Evolutionary conservation across 2,329 filamentous ascomycete species (phyloP).

Genomic region (Penicillium rolfsii): DNA sequence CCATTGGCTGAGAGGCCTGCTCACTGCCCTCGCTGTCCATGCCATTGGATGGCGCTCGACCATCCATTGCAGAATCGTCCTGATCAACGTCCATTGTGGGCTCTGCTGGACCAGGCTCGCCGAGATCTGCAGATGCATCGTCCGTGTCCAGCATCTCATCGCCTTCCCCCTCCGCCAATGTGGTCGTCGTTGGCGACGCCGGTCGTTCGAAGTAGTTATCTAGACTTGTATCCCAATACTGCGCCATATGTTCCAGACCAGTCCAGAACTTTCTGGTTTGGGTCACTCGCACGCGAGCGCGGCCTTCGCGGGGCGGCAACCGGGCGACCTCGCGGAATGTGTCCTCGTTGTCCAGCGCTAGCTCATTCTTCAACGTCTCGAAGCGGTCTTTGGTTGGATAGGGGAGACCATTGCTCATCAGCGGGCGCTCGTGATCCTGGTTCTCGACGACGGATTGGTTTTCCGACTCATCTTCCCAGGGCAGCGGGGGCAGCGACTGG

Average conservation of each 20-base stretch:
- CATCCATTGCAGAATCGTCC: constrained; percentile 5
- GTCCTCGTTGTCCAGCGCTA: constrained; percentile 59
- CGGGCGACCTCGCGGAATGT: constrained; percentile 61
- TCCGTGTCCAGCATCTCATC: constrained; percentile 27
- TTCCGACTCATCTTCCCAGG: constrained; percentile 37
- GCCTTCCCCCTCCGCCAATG: constrained; percentile 23
- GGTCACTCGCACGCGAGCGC: constrained; percentile 54
- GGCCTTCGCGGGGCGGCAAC: constrained; percentile 49
- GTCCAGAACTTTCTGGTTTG: constrained; percentile 65
- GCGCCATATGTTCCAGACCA: constrained; percentile 60
- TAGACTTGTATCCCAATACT: constrained; percentile 64
- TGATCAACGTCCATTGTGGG: constrained; percentile 33
- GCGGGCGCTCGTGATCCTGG: constrained; percentile 25
- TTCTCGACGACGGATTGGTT: constrained; percentile 20
- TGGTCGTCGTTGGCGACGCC: constrained; percentile 28
- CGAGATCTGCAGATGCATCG: constrained; percentile 14
- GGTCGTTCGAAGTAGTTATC: constrained; percentile 58
- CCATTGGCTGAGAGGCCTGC: constrained; percentile 17
- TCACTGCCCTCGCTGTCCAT: constrained; percentile 1
- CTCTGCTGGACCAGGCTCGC: constrained; percentile 22
- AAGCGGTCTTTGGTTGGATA: constrained; percentile 55
- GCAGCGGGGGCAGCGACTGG: constrained; percentile 43
- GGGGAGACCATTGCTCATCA: constrained; percentile 54
- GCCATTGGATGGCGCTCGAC: neutral
- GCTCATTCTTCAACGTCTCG: constrained; percentile 53